Conservation (phyloP, 1,284 basidiomycete species). For the Malassezia slooffiae region DNA sequence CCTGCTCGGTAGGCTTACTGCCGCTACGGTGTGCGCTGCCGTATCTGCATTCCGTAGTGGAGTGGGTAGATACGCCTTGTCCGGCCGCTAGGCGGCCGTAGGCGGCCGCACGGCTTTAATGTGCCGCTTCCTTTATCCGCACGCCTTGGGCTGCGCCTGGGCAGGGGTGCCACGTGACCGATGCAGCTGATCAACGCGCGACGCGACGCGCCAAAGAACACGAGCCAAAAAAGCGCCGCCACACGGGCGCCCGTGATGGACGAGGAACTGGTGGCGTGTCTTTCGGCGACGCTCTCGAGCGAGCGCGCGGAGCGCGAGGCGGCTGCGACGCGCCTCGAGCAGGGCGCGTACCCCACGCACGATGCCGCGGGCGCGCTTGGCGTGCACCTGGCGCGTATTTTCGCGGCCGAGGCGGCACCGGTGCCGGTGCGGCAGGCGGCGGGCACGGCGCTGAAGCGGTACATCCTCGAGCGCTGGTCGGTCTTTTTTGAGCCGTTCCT, state of each 20-base stretch:
- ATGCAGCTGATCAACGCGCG: too few species aligned
- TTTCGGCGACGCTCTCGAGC: conserved; percentile 5
- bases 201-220: too few species aligned
- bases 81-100: too few species aligned
- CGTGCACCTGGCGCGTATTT: conserved; percentile 6
- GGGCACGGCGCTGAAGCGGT: conserved; percentile 31
- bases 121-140: too few species aligned
- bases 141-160: too few species aligned
- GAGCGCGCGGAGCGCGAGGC: conserved; percentile 2
- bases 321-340: conserved; percentile 2
- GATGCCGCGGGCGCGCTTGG: conserved; percentile 5
- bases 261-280: conserved; percentile 7
- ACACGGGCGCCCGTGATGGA: conserved; percentile 15
- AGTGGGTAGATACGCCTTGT: too few species aligned
- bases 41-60: too few species aligned
- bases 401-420: background rate
- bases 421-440: conserved; percentile 30
- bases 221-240: too few species aligned
- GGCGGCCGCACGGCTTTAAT: too few species aligned
- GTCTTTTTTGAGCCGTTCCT: conserved; percentile 30
- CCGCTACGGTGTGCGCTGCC: too few species aligned
- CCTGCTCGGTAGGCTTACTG: too few species aligned
- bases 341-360: background rate
- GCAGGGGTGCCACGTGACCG: background rate
- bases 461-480: conserved; percentile 36